phyloP scores from a whole-genome alignment of 1,284 basidiomycete species.

The Leccinum pachyderme region DNA sequence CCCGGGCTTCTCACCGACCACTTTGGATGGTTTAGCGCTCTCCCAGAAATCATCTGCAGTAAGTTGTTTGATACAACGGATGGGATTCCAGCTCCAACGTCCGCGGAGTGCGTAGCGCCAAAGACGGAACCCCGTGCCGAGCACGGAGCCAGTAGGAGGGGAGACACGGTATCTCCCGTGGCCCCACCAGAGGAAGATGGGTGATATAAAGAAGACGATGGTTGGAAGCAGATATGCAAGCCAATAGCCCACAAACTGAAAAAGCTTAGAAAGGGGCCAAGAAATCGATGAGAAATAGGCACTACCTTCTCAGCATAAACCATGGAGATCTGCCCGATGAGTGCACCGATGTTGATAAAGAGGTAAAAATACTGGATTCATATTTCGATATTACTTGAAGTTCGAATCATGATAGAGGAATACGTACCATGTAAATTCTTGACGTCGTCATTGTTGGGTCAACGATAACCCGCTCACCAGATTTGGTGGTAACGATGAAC shows the following conservation, averaged over 20 bases:
- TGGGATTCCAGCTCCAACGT: slow-evolving; percentile 60
- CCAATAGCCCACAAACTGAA: slow-evolving; percentile 67
- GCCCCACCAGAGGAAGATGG: slow-evolving; percentile 68
- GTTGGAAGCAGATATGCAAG: slow-evolving; percentile 72
- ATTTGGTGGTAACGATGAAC: slow-evolving; percentile 52
- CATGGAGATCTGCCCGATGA: slow-evolving; percentile 70
- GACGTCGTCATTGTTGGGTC: slow-evolving; percentile 74
- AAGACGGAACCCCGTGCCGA: slow-evolving; percentile 50
- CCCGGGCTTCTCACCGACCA: slow-evolving; percentile 41
- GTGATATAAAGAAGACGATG: slow-evolving; percentile 62
- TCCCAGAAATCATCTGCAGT: slow-evolving; percentile 78
- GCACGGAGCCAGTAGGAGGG: slow-evolving; percentile 79
- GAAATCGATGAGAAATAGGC: background rate
- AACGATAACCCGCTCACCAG: slow-evolving; percentile 78
- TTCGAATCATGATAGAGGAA: background rate
- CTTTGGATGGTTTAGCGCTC: slow-evolving; percentile 63
- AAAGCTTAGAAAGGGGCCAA: background rate
- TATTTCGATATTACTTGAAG: background rate
- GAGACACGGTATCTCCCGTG: slow-evolving; percentile 64
- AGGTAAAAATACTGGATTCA: slow-evolving; percentile 66
- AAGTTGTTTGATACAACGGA: slow-evolving; percentile 46
- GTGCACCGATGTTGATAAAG: slow-evolving; percentile 76
- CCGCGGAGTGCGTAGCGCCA: slow-evolving; percentile 52
- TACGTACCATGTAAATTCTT: slow-evolving; percentile 66
- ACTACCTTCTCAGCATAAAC: slow-evolving; percentile 68